Evolutionary conservation across 495 filamentous ascomycete species (phyloP).

Genomic region (Baudoinia panamericana): DNA sequence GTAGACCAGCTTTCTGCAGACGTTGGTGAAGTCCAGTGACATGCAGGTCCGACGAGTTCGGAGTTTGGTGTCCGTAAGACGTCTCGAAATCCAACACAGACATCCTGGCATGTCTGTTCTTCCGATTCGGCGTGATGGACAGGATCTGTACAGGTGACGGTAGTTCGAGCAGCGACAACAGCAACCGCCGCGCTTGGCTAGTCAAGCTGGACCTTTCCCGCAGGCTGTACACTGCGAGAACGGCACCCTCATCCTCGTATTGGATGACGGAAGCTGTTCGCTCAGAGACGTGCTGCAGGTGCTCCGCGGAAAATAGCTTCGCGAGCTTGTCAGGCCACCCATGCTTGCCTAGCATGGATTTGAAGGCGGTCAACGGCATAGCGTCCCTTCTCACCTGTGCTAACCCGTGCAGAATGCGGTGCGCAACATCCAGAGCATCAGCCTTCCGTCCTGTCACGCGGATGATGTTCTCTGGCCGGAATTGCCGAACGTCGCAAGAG

Average conservation of each 20-base stretch:
- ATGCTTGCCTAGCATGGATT: conserved; percentile 2
- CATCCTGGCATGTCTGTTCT: neutral
- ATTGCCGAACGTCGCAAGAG: conserved; percentile 2
- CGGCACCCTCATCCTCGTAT: neutral
- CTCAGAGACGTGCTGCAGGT: conserved; percentile 3
- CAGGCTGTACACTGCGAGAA: conserved; percentile 4
- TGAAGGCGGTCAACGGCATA: conserved; percentile 5
- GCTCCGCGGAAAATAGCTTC: conserved; percentile 5
- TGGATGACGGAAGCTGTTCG: conserved; percentile 3
- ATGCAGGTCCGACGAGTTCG: too few species aligned
- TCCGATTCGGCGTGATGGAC: neutral
- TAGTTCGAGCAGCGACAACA: conserved; percentile 10
- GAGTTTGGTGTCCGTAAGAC: too few species aligned
- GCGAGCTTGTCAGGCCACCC: neutral
- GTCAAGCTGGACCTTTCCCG: neutral
- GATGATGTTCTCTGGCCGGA: conserved; percentile 7
- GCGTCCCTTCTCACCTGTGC: neutral
- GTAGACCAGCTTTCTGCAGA: too few species aligned
- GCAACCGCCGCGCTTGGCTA: conserved; percentile 4
- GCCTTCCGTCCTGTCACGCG: conserved; percentile 14
- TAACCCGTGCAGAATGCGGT: neutral
- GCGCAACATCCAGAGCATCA: conserved; percentile 11
- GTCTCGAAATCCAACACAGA: too few species aligned
- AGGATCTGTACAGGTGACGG: neutral
- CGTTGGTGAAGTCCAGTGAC: too few species aligned